These are phyloP conservation scores for Phytopythium sindhum DNA, from an alignment of 352 stramenopile species.

Conservation along the genomic window DNA sequence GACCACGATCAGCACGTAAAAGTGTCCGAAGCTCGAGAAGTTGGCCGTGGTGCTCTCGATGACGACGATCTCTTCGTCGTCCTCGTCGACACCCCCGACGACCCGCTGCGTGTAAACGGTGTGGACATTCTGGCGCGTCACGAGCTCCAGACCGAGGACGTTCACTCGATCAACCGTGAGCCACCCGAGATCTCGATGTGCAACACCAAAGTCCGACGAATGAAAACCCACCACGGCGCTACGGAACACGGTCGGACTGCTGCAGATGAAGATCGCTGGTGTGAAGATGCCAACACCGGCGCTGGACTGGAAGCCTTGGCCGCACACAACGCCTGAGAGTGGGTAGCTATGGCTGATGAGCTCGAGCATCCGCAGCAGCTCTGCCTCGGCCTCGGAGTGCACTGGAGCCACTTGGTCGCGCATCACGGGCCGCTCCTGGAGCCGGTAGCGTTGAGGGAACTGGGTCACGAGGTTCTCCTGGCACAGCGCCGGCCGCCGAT, in stretches of 20 bases:
- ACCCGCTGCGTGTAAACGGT: slow-evolving; percentile 24
- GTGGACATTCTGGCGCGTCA: slow-evolving; percentile 41
- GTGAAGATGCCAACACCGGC: slow-evolving; percentile 19
- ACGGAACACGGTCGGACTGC: slow-evolving; percentile 35
- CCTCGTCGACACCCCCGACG: slow-evolving; percentile 2
- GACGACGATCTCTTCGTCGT: slow-evolving; percentile 16
- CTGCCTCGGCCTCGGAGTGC: slow-evolving; percentile 45
- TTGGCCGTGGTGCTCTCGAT: slow-evolving; percentile 33
- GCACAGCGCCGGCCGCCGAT: slow-evolving; percentile 48
- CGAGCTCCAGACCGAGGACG: slow-evolving; percentile 49
- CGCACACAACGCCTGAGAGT: slow-evolving; percentile 30
- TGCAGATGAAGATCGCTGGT: slow-evolving; percentile 34
- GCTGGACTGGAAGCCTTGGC: slow-evolving; percentile 41
- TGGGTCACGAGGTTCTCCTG: slow-evolving; percentile 52
- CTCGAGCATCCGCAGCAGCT: slow-evolving; percentile 42
- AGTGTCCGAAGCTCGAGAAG: slow-evolving; percentile 48
- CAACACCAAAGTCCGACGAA: slow-evolving; percentile 23
- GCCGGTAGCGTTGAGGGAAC: slow-evolving; percentile 41
- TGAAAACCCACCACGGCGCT: slow-evolving; percentile 39
- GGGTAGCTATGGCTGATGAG: slow-evolving; percentile 46
- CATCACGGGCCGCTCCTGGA: slow-evolving; percentile 21
- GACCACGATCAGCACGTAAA: slow-evolving; percentile 44
- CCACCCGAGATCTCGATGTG: slow-evolving; percentile 36
- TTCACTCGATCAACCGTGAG: slow-evolving; percentile 45
- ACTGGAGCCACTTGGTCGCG: slow-evolving; percentile 23